These are phyloP conservation scores for Hygrocybe coccinea DNA, from an alignment of 768 basidiomycete genomes.

Conservation along the genomic window DNA sequence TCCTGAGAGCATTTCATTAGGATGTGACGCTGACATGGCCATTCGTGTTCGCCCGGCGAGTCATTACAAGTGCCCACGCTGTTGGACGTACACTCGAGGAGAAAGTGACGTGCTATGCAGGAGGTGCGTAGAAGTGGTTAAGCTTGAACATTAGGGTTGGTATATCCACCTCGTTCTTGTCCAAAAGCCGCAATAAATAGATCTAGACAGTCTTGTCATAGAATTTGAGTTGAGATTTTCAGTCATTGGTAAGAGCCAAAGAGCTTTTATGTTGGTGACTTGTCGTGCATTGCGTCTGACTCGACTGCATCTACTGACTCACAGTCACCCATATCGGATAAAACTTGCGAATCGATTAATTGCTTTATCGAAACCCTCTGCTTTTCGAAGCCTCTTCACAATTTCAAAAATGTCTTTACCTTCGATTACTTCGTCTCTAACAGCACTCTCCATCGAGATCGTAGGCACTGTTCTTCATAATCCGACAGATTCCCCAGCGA, in stretches of 20 bases:
- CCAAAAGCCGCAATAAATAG: not conserved
- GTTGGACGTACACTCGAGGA: constrained; percentile 73
- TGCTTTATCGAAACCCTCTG: not conserved
- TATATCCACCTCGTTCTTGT: too few relatives aligned
- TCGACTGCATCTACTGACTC: not conserved
- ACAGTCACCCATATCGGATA: too few relatives aligned
- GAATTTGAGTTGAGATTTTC: too few relatives aligned
- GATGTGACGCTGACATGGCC: constrained; percentile 32
- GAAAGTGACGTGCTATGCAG: constrained; percentile 52
- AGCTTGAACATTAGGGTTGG: not conserved
- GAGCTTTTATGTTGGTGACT: not conserved
- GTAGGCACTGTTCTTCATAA: constrained; percentile 51
- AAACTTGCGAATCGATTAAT: not conserved
- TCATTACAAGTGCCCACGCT: constrained; percentile 77
- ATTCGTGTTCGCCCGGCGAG: constrained; percentile 61
- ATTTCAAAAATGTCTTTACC: constrained; percentile 36
- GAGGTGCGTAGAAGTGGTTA: constrained; percentile 47
- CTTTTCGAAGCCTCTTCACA: not conserved
- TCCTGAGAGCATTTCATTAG: constrained; percentile 16
- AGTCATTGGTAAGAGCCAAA: too few relatives aligned
- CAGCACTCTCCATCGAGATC: constrained; percentile 52
- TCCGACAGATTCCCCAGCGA: constrained; percentile 60
- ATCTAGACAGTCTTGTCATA: not conserved
- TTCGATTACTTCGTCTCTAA: constrained; percentile 40
- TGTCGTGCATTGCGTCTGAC: not conserved